Conservation (phyloP, 2,329 filamentous ascomycete species). For the Penicillium sp. region DNA sequence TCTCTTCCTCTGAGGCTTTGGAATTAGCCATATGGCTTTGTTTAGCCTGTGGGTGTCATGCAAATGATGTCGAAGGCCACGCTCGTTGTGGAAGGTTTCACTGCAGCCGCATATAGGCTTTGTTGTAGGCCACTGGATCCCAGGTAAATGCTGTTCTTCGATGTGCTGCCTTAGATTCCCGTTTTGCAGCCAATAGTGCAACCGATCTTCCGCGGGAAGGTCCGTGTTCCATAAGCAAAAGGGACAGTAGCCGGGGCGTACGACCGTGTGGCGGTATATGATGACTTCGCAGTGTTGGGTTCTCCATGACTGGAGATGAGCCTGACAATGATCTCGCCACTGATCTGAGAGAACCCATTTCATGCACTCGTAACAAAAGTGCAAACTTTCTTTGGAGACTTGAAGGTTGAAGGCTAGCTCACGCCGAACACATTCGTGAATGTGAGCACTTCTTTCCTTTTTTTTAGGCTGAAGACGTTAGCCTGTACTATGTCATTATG, state of each 20-base stretch:
- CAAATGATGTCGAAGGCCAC: slow-evolving; percentile 5
- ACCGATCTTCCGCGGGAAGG: slow-evolving; percentile 4
- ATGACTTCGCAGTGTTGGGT: slow-evolving; percentile 14
- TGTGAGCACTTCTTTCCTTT: slow-evolving; percentile 16
- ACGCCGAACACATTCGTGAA: slow-evolving; percentile 8
- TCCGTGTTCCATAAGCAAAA: slow-evolving; percentile 11
- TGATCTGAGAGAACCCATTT: slow-evolving; percentile 7
- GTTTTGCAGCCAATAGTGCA: slow-evolving; percentile 5
- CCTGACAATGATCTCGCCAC: slow-evolving; percentile 12
- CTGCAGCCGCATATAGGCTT: slow-evolving; percentile 3
- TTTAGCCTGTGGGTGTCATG: slow-evolving; percentile 4
- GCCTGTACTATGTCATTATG: slow-evolving; percentile 6
- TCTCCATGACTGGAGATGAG: slow-evolving; percentile 13
- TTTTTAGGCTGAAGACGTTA: slow-evolving; percentile 12
- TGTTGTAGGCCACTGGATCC: neutral
- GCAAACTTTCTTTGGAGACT: slow-evolving; percentile 8
- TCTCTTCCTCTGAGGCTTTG: neutral
- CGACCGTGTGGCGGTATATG: slow-evolving; percentile 13
- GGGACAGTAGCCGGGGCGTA: slow-evolving; percentile 14
- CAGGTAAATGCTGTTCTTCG: slow-evolving; percentile 6
- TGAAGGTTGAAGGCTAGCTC: slow-evolving; percentile 8
- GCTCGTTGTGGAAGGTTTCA: slow-evolving; percentile 3
- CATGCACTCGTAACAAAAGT: slow-evolving; percentile 20
- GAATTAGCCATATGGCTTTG: slow-evolving; percentile 2
- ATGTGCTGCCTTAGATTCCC: slow-evolving; percentile 9